phyloP scores from a whole-genome alignment of 129 eudicot species.

The Pittosporum tobira region DNA sequence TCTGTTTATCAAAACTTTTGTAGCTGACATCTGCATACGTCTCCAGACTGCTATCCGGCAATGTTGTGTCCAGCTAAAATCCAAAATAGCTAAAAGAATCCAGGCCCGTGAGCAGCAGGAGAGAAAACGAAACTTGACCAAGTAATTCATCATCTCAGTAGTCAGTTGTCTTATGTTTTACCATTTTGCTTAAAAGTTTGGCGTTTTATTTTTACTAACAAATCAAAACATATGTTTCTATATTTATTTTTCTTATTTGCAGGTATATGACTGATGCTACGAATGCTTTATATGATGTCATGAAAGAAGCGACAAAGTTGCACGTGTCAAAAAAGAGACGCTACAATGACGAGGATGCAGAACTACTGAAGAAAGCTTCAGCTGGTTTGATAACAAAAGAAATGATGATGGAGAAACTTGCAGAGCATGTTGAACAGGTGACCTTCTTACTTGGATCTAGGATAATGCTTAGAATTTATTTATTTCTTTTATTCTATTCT shows the following conservation, averaged over 20 bases:
- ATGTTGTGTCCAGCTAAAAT: constrained; percentile 77
- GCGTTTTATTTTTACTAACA: neutral
- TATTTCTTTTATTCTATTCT: too few species aligned
- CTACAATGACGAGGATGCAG: constrained; percentile 56
- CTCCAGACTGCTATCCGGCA: constrained; percentile 76
- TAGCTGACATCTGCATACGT: constrained; percentile 13
- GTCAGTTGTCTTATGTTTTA: neutral
- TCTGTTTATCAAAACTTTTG: neutral
- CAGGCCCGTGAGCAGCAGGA: constrained; percentile 99
- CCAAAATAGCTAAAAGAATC: constrained; percentile 85
- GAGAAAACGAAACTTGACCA: constrained; percentile 83
- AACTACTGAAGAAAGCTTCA: constrained; percentile 54
- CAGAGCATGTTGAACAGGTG: constrained; percentile 92
- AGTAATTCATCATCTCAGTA: constrained; percentile 23
- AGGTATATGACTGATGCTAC: constrained; percentile 85
- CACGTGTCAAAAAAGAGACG: constrained; percentile 62
- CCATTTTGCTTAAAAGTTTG: constrained; percentile 4
- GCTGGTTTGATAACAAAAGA: constrained; percentile 48
- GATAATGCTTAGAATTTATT: neutral
- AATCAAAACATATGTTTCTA: too few species aligned
- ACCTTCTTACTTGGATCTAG: constrained; percentile 4
- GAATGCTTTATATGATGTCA: constrained; percentile 56
- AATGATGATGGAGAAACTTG: constrained; percentile 65
- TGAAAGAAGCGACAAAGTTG: constrained; percentile 52
- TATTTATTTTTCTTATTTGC: constrained; percentile 6